Conservation (phyloP, 2,329 filamentous ascomycete species). For the Ophiosphaerella korrae region DNA sequence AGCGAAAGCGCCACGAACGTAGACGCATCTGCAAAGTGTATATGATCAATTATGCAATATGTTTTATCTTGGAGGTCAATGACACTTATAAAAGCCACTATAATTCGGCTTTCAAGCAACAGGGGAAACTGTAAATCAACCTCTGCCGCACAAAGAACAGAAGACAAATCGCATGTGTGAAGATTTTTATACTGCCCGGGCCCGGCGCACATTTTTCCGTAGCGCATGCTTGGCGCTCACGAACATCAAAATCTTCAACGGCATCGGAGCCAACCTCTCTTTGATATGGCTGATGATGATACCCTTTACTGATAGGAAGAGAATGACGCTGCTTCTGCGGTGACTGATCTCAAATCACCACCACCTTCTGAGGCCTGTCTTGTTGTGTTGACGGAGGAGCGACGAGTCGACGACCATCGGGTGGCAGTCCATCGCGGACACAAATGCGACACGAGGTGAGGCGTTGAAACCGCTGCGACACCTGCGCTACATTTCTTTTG, state of each 20-base stretch:
- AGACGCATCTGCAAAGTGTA: constrained; percentile 48
- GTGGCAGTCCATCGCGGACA: constrained; percentile 10
- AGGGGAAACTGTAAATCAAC: constrained; percentile 73
- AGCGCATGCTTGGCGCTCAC: not conserved
- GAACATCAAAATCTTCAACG: constrained; percentile 7
- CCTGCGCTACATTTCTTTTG: constrained; percentile 16
- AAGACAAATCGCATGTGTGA: constrained; percentile 45
- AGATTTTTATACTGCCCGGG: constrained; percentile 29
- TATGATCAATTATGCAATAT: constrained; percentile 71
- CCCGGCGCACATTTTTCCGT: constrained; percentile 7
- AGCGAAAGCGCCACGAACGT: constrained; percentile 44
- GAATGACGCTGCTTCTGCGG: constrained; percentile 37
- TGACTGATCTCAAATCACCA: constrained; percentile 25
- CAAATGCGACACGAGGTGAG: constrained; percentile 10
- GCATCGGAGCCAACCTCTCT: not conserved
- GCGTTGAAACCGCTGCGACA: constrained; percentile 14
- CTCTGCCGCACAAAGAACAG: constrained; percentile 77
- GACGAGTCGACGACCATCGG: constrained; percentile 6
- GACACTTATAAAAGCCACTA: constrained; percentile 69
- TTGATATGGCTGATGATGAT: constrained; percentile 45
- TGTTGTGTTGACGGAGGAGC: not conserved
- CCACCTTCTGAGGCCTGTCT: constrained; percentile 25
- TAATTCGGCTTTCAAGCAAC: constrained; percentile 69
- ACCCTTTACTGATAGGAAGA: constrained; percentile 48
- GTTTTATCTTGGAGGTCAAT: constrained; percentile 73